Base-by-base conservation (phyloP, 495 filamentous ascomycete species). In the Xanthoparmelia taractica region DNA sequence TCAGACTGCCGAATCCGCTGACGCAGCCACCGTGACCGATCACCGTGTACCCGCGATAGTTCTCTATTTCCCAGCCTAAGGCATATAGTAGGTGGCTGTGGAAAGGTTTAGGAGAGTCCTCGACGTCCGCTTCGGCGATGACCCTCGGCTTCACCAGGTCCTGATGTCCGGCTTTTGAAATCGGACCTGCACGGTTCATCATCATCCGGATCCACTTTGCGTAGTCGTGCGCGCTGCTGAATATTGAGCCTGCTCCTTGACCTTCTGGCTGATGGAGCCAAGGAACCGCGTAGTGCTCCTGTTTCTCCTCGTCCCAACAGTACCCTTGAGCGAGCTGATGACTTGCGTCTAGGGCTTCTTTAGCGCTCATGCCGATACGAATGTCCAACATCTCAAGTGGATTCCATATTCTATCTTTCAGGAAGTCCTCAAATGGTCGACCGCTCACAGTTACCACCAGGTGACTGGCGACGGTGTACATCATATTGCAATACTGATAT, bases 221-320 rank as follows among this genome's bases (percentile, higher is more conserved):
- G 56, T 84, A 85, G 58, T 85, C 82, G 2, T 74, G 64, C 4
- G 82, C 82, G 31, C 69, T 82, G 27, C 76, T 79, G 23, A 84
- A 74, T 4, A 80, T 73, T 0, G 74, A 67, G 0, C 83, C 83
- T 0, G 79, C 80, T 23, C 81, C 82, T n/a, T n/a, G n/a, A n/a
- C n/a, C n/a, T n/a, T n/a, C n/a, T n/a, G n/a, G n/a, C n/a, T n/a
- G n/a, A n/a, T n/a, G n/a, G n/a, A n/a, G n/a, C n/a, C n/a, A n/a
- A n/a, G n/a, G n/a, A n/a, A n/a, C n/a, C n/a, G n/a, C n/a, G n/a
- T n/a, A n/a, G n/a, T n/a, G n/a, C n/a, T n/a, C n/a, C n/a, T n/a
- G n/a, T n/a, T n/a, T n/a, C n/a, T n/a, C n/a, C n/a, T n/a, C n/a
- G n/a, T n/a, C n/a, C n/a, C n/a, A n/a, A n/a, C n/a, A n/a, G n/a